Evolutionary conservation across 2,329 filamentous ascomycete species (phyloP), one percentile per base, ranked within the genome.

Genomic region (Trichophyton verrucosum): DNA sequence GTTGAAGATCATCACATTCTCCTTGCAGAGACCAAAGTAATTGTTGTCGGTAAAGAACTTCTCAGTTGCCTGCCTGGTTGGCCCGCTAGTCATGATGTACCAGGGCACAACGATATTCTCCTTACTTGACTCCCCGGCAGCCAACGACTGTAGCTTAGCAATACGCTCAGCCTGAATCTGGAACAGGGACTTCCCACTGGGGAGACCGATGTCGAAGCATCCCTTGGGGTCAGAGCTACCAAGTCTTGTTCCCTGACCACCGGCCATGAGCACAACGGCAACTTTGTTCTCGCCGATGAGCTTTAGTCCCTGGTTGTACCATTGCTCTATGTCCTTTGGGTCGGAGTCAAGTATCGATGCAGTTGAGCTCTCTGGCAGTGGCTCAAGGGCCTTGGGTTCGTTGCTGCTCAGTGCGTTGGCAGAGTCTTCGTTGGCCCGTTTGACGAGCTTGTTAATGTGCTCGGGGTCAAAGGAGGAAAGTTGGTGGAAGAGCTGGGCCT

Each of bases 51-150:
- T 78, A 75, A 99, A 97, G 80, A 94, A 99, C 64, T 87, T 80
- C 79, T 96, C 88, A n/a, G 94, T 99, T 46, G 91, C 89, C 64
- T 84, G 85, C 66, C 91, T 84, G 6, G 94, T 99, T 53, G 94
- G 94, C 3, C 94, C 94, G 70, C 90, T 96, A 69, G 94, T 99
- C 94, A 99, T 99, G 75, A 99, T 90, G 77, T 99, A 99, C 94
- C 94, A 99, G 11, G 94, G 94, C 47, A 97, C 86, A 36, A 87
- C 80, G 49, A 84, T 84, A 60, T 78, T 79, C 64, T 75, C 74
- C 66, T 81, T 81, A 61, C 82, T 82, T 60, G 83, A 79, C 72
- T 86, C 84, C 74, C 87, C 85, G 68, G 85, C 81, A 49, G 92
- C 91, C 65, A 97, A 79, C 69, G 85, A 77, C 77, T 97, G 88